phyloP scores from a whole-genome alignment of 1,284 basidiomycete genomes.

The Ganoderma multipileum region DNA sequence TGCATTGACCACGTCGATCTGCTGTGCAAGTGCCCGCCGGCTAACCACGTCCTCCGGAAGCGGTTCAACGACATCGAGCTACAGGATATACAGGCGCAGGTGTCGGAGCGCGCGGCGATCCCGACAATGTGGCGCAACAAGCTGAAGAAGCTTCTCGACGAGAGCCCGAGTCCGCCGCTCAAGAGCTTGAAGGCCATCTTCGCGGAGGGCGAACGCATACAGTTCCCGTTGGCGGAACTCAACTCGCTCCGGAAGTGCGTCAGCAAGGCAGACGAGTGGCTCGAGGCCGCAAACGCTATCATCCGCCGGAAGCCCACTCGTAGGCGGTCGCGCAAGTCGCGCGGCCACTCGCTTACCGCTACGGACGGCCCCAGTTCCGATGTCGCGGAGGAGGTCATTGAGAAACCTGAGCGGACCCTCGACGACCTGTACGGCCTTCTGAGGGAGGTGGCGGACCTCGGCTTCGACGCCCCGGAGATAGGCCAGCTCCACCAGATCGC shows the following conservation, averaged over 20 bases:
- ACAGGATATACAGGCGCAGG: slow-evolving; percentile 66
- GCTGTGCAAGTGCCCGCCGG: slow-evolving; percentile 73
- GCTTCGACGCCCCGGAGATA: slow-evolving; percentile 84
- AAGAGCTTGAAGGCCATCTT: slow-evolving; percentile 80
- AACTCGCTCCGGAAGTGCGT: slow-evolving; percentile 81
- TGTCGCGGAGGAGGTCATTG: slow-evolving; percentile 57
- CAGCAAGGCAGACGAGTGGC: slow-evolving; percentile 82
- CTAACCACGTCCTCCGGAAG: slow-evolving; percentile 74
- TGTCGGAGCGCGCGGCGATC: slow-evolving; percentile 75
- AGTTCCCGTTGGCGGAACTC: slow-evolving; percentile 77
- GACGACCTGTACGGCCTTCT: slow-evolving; percentile 73
- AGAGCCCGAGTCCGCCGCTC: slow-evolving; percentile 75
- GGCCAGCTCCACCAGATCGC: slow-evolving; percentile 61
- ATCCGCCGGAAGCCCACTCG: slow-evolving; percentile 75
- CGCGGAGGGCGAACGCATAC: slow-evolving; percentile 88
- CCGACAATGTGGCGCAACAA: slow-evolving; percentile 82
- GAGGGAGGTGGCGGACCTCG: slow-evolving; percentile 74
- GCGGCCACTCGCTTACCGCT: slow-evolving; percentile 54
- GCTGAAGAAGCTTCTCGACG: slow-evolving; percentile 70
- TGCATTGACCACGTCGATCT: slow-evolving; percentile 88
- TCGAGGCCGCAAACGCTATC: slow-evolving; percentile 78
- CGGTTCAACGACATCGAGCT: slow-evolving; percentile 87
- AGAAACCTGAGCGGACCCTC: slow-evolving; percentile 68
- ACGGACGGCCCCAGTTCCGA: slow-evolving; percentile 42
- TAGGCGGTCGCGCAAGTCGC: slow-evolving; percentile 71